phyloP scores from a whole-genome alignment of 805 yeast species.

The Yamadazyma endophytica region DNA sequence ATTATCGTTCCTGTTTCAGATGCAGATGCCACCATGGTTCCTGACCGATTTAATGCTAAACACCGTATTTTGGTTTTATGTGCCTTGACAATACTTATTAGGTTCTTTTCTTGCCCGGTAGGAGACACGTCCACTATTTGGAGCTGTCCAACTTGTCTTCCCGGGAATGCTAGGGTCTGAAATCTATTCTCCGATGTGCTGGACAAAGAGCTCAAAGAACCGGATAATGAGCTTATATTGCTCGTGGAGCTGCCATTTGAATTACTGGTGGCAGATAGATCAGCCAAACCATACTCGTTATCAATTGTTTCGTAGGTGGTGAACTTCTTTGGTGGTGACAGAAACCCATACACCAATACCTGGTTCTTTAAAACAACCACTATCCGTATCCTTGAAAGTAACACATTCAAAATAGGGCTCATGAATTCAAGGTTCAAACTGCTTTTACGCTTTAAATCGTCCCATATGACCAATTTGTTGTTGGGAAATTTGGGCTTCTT shows the following conservation, averaged over 20 bases:
- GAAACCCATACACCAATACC: constrained; percentile 74
- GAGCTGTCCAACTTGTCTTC: constrained; percentile 69
- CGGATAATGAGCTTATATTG: constrained; percentile 7
- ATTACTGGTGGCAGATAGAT: constrained; percentile 34
- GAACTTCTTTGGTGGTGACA: constrained; percentile 69
- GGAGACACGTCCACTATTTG: constrained; percentile 75
- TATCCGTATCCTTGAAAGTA: constrained; percentile 70
- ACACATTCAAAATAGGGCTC: constrained; percentile 69
- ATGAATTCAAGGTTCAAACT: constrained; percentile 72
- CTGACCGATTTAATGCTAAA: constrained; percentile 58
- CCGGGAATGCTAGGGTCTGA: constrained; percentile 73
- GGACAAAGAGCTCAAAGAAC: constrained; percentile 4
- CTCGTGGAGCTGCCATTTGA: constrained; percentile 5
- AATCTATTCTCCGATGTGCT: constrained; percentile 19
- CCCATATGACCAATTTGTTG: constrained; percentile 86
- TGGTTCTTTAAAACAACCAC: constrained; percentile 66
- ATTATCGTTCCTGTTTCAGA: constrained; percentile 80
- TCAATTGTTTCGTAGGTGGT: constrained; percentile 61
- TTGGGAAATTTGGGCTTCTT: constrained; percentile 70
- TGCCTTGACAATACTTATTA: constrained; percentile 70
- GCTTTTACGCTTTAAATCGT: constrained; percentile 74
- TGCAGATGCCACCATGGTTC: constrained; percentile 73
- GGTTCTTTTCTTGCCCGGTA: constrained; percentile 56
- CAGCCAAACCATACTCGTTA: constrained; percentile 63
- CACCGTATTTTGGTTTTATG: constrained; percentile 66